Conservation (phyloP, 2,329 filamentous ascomycete species). For the Macrophomina pseudophaseolina region DNA sequence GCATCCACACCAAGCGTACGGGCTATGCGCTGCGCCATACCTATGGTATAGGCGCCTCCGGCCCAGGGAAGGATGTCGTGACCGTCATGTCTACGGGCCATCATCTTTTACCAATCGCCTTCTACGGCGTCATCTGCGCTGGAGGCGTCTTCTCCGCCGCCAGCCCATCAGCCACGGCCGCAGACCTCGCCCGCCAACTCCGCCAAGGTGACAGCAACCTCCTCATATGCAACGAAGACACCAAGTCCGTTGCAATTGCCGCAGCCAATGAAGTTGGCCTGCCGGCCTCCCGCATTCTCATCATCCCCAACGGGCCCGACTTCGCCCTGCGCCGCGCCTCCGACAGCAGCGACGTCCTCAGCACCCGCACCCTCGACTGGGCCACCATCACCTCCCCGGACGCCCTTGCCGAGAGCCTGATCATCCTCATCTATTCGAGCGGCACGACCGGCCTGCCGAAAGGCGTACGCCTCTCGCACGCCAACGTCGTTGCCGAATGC, state of each 20-base stretch:
- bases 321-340: slow-evolving; percentile 43
- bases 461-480: slow-evolving; percentile 52
- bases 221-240: slow-evolving; percentile 55
- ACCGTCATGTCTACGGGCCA: slow-evolving; percentile 63
- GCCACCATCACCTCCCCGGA: slow-evolving; percentile 56
- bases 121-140: slow-evolving; percentile 63
- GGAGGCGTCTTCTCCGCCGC: slow-evolving; percentile 65
- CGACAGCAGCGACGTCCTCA: slow-evolving; percentile 41
- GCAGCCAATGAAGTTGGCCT: slow-evolving; percentile 58
- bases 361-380: slow-evolving; percentile 56
- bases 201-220: slow-evolving; percentile 49
- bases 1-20: slow-evolving; percentile 56
- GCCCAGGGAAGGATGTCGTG: slow-evolving; percentile 56
- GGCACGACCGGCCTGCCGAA: slow-evolving; percentile 53
- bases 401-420: slow-evolving; percentile 49
- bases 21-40: slow-evolving; percentile 61
- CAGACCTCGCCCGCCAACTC: slow-evolving; percentile 58
- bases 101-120: slow-evolving; percentile 58
- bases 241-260: slow-evolving; percentile 53
- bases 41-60: slow-evolving; percentile 58
- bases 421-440: slow-evolving; percentile 37
- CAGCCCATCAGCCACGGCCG: slow-evolving; percentile 55
- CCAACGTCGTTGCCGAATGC: slow-evolving; percentile 49
- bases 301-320: slow-evolving; percentile 53
- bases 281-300: slow-evolving; percentile 53